Percentiles rank a stretch among this genome's conserved stretches.
Evolutionary conservation across 345 rosid genomes (phyloP).

Genomic region (Kandelia obovata): DNA sequence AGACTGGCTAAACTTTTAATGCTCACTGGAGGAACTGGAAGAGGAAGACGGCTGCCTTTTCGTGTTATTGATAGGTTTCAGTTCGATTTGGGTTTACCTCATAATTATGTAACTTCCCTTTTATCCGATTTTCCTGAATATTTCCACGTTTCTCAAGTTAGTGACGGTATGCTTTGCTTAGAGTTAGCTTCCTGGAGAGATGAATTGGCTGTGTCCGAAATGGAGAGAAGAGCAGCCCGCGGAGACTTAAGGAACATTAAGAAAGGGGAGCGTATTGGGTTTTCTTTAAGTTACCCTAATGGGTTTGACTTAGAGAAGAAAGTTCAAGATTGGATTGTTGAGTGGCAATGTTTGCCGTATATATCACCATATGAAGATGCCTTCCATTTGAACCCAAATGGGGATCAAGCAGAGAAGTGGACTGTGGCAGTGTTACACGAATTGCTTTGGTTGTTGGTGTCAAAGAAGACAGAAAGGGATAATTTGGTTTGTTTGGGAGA

Average conservation of each 20-base stretch:
- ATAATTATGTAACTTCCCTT: conserved; percentile 48
- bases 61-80: conserved; percentile 47
- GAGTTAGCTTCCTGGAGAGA: conserved; percentile 48
- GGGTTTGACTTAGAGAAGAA: conserved; percentile 66
- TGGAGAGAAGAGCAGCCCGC: conserved; percentile 49
- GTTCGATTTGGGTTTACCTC: conserved; percentile 76
- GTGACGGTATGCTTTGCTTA: conserved; percentile 36
- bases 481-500: conserved; percentile 64
- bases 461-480: conserved; percentile 72
- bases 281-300: conserved; percentile 62
- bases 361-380: conserved; percentile 71
- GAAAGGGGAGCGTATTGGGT: conserved; percentile 48
- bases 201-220: conserved; percentile 53
- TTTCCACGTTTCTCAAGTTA: conserved; percentile 40
- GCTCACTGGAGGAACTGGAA: conserved; percentile 35
- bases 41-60: conserved; percentile 45
- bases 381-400: conserved; percentile 49
- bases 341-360: conserved; percentile 79
- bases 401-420: conserved; percentile 81
- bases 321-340: conserved; percentile 63
- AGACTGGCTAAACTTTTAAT: conserved; percentile 64
- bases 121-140: conserved; percentile 68
- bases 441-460: conserved; percentile 54
- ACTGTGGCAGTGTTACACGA: conserved; percentile 75
- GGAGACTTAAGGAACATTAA: conserved; percentile 18